Conservation (phyloP, 805 yeast genomes). For the Ogataea naganishii region DNA sequence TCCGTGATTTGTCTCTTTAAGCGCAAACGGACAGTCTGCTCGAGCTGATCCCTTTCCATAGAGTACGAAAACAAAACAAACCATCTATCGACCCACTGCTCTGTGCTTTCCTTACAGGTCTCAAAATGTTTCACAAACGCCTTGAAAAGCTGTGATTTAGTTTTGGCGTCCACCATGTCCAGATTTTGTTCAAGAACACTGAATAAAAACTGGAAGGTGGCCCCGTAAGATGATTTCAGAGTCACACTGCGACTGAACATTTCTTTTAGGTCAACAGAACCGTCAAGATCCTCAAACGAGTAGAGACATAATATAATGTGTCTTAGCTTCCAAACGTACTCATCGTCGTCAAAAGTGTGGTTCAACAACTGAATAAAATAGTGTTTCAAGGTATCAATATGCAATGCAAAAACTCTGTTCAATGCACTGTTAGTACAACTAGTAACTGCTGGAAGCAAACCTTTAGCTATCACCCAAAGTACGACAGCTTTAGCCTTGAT, state of each 20-base stretch:
- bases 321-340: conserved; percentile 35
- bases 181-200: conserved; percentile 32
- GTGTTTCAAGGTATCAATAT: conserved; percentile 9
- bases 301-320: conserved; percentile 41
- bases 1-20: too few species aligned
- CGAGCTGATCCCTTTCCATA: conserved; percentile 23
- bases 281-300: conserved; percentile 22
- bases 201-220: conserved; percentile 31
- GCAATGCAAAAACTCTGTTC: conserved; percentile 11
- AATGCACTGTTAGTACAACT: conserved; percentile 21
- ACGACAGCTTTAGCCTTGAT: conserved; percentile 7
- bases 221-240: conserved; percentile 6
- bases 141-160: conserved; percentile 5
- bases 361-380: conserved; percentile 14
- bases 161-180: conserved; percentile 9
- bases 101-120: conserved; percentile 9
- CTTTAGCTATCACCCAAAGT: conserved; percentile 27
- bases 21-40: too few species aligned
- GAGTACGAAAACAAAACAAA: conserved; percentile 32
- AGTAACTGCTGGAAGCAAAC: conserved; percentile 26
- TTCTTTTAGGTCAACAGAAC: background rate
- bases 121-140: conserved; percentile 19
- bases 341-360: conserved; percentile 9
- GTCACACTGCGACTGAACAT: conserved; percentile 4
- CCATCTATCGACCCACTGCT: conserved; percentile 43